Base-by-base conservation (phyloP, 495 filamentous ascomycete genomes). In the Chaetomidium leptoderma region DNA sequence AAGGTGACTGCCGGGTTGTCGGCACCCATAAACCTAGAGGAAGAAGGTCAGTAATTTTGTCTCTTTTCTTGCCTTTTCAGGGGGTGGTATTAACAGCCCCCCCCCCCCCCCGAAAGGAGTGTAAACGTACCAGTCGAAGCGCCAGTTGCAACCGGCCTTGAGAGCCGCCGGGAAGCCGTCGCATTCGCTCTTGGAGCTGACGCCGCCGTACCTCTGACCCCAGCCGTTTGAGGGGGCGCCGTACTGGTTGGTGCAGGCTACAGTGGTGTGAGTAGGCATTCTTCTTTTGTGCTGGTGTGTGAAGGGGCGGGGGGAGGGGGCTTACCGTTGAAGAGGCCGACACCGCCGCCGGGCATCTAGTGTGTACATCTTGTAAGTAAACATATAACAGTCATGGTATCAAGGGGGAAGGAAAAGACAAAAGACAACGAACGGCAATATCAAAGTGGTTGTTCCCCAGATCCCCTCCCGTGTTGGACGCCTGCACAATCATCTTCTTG, bases 401-500 rank as follows among this genome's bases (percentile, higher is more conserved):
- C 4, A 3, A 13, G 8, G 30, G 39, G 39, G 26, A 26, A 21
- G 23, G 47, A 40, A 36, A 29, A n/a, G 45, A n/a, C n/a, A n/a
- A 10, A 49, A 17, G 1, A 17, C 39, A 24, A 70, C 75, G 11
- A 63, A 78, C 75, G 17, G 82, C 81, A 53, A 86, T 63, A 73
- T 85, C 83, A 66, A 86, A 86, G 57, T 85, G 83, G 55, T 83
- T 83, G 17, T 73, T 61, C 17, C 75, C 75, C 52, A 86, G 65
- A 53, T 86, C 83, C 19, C 76, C 78, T 14, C 82, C 83, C 21
- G 82, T 86, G 65, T 88, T 88, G 43, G 81, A 85, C 16, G 83
- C 82, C 72, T 87, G 85, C 17, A 87, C 81, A 54, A 87, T 76
- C 78, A 87, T 79, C 72, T 81, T 80, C 77, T 87, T 81, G 57